phyloP scores from a whole-genome alignment of 257 asterid genomes.

The Solanum lycopersicoides region DNA sequence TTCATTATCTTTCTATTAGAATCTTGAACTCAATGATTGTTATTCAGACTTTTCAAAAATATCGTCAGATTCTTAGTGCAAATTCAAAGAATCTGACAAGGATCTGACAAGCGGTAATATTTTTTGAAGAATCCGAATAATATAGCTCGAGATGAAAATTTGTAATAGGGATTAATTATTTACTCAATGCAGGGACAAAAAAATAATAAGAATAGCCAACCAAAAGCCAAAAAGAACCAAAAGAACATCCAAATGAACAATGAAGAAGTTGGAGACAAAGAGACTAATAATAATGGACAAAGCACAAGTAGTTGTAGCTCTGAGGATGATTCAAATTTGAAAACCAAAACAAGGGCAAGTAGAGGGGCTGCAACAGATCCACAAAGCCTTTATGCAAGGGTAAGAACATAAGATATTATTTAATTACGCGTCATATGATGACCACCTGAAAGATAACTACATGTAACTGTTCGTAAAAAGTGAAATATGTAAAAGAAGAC shows the following conservation, averaged over 20 bases:
- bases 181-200: conserved; percentile 23
- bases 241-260: background rate
- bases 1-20: background rate
- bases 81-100: background rate
- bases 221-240: conserved; percentile 31
- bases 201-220: conserved; percentile 8
- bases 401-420: conserved; percentile 6
- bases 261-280: conserved; percentile 33
- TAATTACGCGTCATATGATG: background rate
- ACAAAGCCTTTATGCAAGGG: conserved; percentile 93
- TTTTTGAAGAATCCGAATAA: background rate
- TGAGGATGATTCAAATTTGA: conserved; percentile 20
- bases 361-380: conserved; percentile 79
- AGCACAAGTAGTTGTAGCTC: conserved; percentile 37
- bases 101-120: background rate
- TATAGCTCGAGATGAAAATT: background rate
- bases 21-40: background rate
- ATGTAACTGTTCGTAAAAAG: background rate
- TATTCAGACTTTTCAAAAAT: background rate
- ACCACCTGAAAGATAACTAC: background rate
- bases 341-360: conserved; percentile 21
- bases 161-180: background rate
- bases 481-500: background rate
- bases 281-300: conserved; percentile 13
- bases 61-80: background rate